These are phyloP conservation scores for Carpinus viminea DNA, from an alignment of 306 rosid genomes.

Conservation along the genomic window DNA sequence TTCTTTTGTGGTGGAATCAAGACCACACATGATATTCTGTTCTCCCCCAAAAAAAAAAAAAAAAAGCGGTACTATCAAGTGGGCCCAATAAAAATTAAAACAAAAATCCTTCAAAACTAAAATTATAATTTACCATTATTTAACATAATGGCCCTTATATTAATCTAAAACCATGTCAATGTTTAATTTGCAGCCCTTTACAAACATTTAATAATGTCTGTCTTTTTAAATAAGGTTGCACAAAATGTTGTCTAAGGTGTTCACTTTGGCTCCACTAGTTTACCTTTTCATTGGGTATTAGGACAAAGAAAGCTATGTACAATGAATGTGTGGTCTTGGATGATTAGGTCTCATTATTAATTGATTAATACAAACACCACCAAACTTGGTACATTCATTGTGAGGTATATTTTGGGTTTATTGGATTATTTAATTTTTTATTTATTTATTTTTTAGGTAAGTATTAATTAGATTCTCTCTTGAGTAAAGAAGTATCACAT, in stretches of 20 bases:
- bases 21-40: no score
- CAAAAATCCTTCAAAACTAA: neutral
- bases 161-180: neutral
- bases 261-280: slow-evolving; percentile 19
- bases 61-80: no score
- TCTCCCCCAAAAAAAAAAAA: neutral
- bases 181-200: neutral
- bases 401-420: slow-evolving; percentile 9
- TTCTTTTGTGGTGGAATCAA: no score
- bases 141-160: neutral
- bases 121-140: neutral
- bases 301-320: slow-evolving; percentile 28
- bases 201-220: neutral
- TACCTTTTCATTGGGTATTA: slow-evolving; percentile 19
- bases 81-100: neutral
- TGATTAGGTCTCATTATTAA: slow-evolving; percentile 7
- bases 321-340: slow-evolving; percentile 32
- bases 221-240: slow-evolving; percentile 9
- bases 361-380: slow-evolving; percentile 22
- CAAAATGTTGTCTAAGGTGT: slow-evolving; percentile 10
- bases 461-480: slow-evolving; percentile 33
- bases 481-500: slow-evolving; percentile 23
- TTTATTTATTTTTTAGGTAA: neutral
- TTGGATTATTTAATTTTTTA: neutral
- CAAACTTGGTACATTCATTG: slow-evolving; percentile 33